Base-by-base conservation (phyloP, 2,329 filamentous ascomycete genomes). In the Falciphora oryzae region DNA sequence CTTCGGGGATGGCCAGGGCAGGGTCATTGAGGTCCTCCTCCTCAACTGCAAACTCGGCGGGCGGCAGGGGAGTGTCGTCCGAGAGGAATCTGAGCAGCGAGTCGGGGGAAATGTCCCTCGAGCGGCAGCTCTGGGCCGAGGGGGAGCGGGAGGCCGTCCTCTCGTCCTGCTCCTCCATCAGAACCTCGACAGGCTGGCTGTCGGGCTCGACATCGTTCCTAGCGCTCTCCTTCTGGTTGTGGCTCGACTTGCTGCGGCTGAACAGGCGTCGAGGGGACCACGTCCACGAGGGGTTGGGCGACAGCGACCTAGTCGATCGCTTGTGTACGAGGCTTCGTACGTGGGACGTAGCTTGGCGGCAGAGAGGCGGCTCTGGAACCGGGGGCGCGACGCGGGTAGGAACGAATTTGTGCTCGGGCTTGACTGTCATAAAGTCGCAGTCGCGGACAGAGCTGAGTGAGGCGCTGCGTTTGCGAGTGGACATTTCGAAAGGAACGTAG, bases 351-450 rank as follows among this genome's bases (percentile, higher is more conserved):
- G 76, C 62, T 28, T 74, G 67, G 27, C 75, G 75, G 53, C 73
- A 77, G 27, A 77, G 72, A 29, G 78, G 71, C n/a, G 68, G 66
- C 65, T 78, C 72, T 59, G 85, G 79, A 67, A 80, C 78, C 22
- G 80, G 78, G 1, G 81, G 78, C 27, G 83, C 81, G 28, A 86
- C 85, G 63, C 88, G 82, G 14, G 90, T 91, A 38, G 89, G 86
- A 69, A 86, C 80, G 73, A 88, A 96, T 72, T 90, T 92, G 77
- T 92, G 89, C 35, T 84, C 80, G 0, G 92, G 92, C 70, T 94
- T 85, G 84, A 93, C 89, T 1, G 91, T 95, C 73, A 86, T 89
- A 70, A 85, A 84, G 69, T 88, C 83, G 63, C 82, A 80, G 58
- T 77, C 80, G 62, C 80, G 77, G 62, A 88, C 77, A 8, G 87